Conservation (phyloP, 768 basidiomycete species). For the Russula virescens region DNA sequence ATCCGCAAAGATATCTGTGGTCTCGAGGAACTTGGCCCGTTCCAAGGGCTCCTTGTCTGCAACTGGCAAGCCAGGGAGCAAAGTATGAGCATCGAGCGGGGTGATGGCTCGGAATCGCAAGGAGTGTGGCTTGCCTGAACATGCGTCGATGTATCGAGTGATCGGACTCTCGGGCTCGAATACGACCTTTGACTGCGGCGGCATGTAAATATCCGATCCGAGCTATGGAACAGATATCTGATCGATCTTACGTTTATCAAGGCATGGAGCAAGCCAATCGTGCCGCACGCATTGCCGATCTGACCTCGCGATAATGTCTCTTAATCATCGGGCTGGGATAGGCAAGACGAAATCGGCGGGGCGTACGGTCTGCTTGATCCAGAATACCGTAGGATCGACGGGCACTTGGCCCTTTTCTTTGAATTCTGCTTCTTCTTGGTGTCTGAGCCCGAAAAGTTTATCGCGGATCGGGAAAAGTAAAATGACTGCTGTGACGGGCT, state of each 20-base stretch:
- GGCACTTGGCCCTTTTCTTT: conserved; percentile 39
- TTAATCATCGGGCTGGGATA: not conserved
- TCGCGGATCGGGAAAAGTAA: conserved; percentile 75
- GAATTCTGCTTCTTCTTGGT: conserved; percentile 56
- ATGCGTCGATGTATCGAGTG: conserved; percentile 58
- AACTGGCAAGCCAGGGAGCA: not conserved
- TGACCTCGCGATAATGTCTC: not conserved
- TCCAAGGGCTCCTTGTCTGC: conserved; percentile 65
- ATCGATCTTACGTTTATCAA: conserved; percentile 61
- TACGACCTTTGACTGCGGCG: conserved; percentile 39
- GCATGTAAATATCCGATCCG: conserved; percentile 34
- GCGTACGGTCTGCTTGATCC: conserved; percentile 85
- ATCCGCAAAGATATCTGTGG: conserved; percentile 65
- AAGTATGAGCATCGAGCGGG: not conserved
- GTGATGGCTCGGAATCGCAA: not conserved
- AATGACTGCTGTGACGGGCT: conserved; percentile 77
- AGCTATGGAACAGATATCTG: not conserved
- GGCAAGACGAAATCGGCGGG: not conserved
- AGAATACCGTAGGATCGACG: conserved; percentile 65
- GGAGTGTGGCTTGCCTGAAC: conserved; percentile 41
- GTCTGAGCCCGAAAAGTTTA: conserved; percentile 42
- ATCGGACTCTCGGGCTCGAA: conserved; percentile 55
- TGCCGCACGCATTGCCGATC: conserved; percentile 33
- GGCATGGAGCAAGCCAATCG: conserved; percentile 34
- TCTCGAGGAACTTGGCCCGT: conserved; percentile 69